phyloP scores from a whole-genome alignment of 306 rosid species.

The Crotalaria pallida region DNA sequence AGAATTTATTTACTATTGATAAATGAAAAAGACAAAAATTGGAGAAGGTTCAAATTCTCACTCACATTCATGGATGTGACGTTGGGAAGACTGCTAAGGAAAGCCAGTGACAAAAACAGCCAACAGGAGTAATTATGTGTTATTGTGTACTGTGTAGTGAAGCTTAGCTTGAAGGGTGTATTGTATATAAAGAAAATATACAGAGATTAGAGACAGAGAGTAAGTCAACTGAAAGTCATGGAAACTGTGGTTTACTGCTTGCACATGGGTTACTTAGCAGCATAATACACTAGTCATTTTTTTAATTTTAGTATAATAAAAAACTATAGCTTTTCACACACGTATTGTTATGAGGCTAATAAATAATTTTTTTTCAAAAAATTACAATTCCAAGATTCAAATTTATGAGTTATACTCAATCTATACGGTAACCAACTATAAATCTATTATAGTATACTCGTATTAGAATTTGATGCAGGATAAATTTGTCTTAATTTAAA shows the following conservation, averaged over 20 bases:
- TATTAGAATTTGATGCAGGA: no score
- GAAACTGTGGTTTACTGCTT: background rate
- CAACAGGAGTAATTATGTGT: background rate
- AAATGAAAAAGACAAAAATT: background rate
- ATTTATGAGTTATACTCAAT: no score
- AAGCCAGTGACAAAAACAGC: background rate
- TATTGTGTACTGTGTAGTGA: background rate
- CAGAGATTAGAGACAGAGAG: background rate
- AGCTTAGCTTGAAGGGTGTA: background rate
- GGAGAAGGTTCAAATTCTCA: background rate
- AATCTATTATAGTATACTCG: no score
- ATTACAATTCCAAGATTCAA: no score
- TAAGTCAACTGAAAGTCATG: background rate
- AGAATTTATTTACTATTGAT: background rate
- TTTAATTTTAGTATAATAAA: no score
- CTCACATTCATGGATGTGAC: constrained; percentile 16
- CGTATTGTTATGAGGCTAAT: no score
- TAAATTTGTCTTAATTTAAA: no score
- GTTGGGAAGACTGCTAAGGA: background rate
- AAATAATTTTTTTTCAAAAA: no score
- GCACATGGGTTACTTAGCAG: background rate
- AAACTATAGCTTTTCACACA: no score
- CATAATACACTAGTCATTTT: no score
- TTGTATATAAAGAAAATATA: constrained; percentile 9
- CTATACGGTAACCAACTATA: no score